These are phyloP conservation scores for Lagenidium sp. DNA, from an alignment of 352 stramenopile genomes.

Conservation along the genomic window DNA sequence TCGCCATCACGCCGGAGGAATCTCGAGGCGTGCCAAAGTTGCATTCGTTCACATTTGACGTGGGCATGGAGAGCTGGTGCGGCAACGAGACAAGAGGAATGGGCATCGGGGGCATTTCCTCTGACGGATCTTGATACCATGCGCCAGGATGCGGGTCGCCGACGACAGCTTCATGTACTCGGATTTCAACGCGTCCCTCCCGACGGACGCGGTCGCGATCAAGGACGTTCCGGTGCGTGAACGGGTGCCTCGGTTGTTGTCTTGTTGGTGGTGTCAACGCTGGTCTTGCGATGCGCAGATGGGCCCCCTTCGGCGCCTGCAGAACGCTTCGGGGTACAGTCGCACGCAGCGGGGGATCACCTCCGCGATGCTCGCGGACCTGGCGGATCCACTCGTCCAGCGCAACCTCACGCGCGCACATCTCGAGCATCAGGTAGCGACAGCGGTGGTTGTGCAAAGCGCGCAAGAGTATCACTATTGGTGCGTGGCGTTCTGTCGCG, in stretches of 20 bases:
- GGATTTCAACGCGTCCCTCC: slow-evolving; percentile 65
- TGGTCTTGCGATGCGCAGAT: too few species aligned
- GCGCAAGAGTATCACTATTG: slow-evolving; percentile 75
- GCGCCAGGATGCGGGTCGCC: slow-evolving; percentile 78
- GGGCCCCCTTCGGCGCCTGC: slow-evolving; percentile 61
- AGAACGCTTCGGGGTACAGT: slow-evolving; percentile 74
- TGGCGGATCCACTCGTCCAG: slow-evolving; percentile 66
- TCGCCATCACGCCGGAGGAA: slow-evolving; percentile 52
- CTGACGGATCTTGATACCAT: too few species aligned
- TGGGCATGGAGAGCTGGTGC: slow-evolving; percentile 64
- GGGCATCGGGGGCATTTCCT: too few species aligned
- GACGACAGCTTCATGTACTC: slow-evolving; percentile 83
- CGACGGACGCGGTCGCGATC: slow-evolving; percentile 54
- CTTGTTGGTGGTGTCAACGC: too few species aligned
- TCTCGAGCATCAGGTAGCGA: slow-evolving; percentile 74
- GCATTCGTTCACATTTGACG: slow-evolving; percentile 76
- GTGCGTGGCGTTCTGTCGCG: slow-evolving; percentile 16
- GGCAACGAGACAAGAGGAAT: too few species aligned
- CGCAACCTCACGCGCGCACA: slow-evolving; percentile 76
- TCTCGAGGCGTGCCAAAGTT: slow-evolving; percentile 40
- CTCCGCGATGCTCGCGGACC: slow-evolving; percentile 60
- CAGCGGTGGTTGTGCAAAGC: slow-evolving; percentile 55
- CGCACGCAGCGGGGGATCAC: slow-evolving; percentile 51
- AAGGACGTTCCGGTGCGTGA: slow-evolving; percentile 57
- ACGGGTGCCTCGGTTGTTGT: too few species aligned